Base-by-base conservation (phyloP, 768 basidiomycete species). In the Erythrobasidium yunnanense region DNA sequence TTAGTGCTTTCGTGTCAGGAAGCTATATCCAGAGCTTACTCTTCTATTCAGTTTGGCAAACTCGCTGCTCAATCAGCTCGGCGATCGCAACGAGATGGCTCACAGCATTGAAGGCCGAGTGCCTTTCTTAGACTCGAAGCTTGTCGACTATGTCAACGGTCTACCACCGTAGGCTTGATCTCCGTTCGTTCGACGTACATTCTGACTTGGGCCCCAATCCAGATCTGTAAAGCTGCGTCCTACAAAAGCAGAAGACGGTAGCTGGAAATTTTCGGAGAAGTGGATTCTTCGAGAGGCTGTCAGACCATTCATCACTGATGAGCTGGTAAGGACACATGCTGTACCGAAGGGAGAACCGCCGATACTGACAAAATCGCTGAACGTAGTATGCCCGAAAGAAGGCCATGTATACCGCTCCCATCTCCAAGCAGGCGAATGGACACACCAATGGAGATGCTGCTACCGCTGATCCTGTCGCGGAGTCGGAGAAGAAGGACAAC, bases 11-110 rank as follows among this genome's bases (percentile, higher is more conserved):
- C n/a, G n/a, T n/a, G n/a, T n/a, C n/a, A n/a, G n/a, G n/a, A n/a
- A n/a, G n/a, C n/a, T n/a, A n/a, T n/a, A n/a, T n/a, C n/a, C n/a
- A n/a, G n/a, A n/a, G n/a, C n/a, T n/a, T n/a, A n/a, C n/a, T n/a
- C n/a, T n/a, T n/a, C n/a, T n/a, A n/a, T n/a, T n/a, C n/a, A n/a
- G n/a, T n/a, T n/a, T 75, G 35, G 68, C 69, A 1, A 72, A 72
- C 30, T 67, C 70, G 49, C 67, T 75, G 69, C 70, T 75, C 34
- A 68, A 70, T 33, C 71, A 69, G 29, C 66, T 75, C 17, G 74
- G 74, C 30, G 74, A 75, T 47, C 65, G 74, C 22, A 69, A 70
- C 15, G 74, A 75, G 67, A 75, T 75, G 74, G 71, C 70, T 11
- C 72, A 74, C 47, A 71, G 71, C 11, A 67, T 75, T 46, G 74